These are phyloP conservation scores for Athelia psychrophila DNA, from an alignment of 1,284 basidiomycete species.

Conservation along the genomic window DNA sequence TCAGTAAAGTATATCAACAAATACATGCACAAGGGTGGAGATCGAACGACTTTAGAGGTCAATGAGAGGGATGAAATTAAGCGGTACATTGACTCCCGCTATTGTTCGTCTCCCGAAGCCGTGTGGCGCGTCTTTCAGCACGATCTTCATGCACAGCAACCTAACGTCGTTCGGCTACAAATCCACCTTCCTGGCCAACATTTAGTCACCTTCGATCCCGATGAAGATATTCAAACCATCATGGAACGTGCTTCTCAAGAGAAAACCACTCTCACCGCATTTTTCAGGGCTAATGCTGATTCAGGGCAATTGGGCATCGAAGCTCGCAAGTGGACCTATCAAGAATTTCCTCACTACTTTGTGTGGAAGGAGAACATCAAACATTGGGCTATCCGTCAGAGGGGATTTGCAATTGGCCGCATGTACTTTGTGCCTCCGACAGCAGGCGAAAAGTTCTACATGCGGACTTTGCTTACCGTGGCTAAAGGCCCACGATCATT, in stretches of 20 bases:
- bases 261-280: not conserved
- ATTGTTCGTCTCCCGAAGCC: not conserved
- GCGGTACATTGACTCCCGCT: not conserved
- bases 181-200: not conserved
- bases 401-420: conserved; percentile 24
- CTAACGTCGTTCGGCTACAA: not conserved
- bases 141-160: not conserved
- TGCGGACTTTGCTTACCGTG: conserved; percentile 30
- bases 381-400: conserved; percentile 13
- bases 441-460: conserved; percentile 30
- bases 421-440: conserved; percentile 26
- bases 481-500: conserved; percentile 27
- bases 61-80: not conserved
- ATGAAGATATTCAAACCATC: not conserved
- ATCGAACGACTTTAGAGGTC: conserved; percentile 22
- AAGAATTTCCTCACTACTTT: not conserved
- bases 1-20: conserved; percentile 40
- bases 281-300: not conserved
- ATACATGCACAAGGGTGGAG: conserved; percentile 41
- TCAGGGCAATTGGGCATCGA: not conserved
- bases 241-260: not conserved
- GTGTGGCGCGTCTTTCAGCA: not conserved
- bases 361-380: conserved; percentile 1
- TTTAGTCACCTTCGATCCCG: not conserved
- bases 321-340: too few species aligned